Base-by-base conservation (phyloP, 495 filamentous ascomycete genomes). In the Aspergillus cristatus region DNA sequence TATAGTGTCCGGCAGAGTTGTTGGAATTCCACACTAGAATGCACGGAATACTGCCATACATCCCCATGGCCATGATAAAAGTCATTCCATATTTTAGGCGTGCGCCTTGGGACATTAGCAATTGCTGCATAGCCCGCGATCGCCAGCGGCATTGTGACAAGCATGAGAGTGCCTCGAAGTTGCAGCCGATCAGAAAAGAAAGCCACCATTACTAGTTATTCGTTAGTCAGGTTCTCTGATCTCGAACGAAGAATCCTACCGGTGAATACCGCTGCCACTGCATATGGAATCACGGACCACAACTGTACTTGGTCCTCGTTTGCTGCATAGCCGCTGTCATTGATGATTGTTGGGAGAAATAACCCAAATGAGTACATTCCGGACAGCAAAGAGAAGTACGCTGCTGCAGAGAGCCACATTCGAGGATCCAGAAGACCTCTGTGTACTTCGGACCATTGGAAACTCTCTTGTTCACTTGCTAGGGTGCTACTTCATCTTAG, bases 281-380 rank as follows among this genome's bases (percentile, higher is more conserved):
- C 86, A 49, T 97, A 95, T 0, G 87, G 87, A 30, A 90, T 87
- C 0, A 95, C 89, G 6, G 77, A 79, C 51, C 94, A 75, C 3
- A 95, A 70, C 49, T 97, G 87, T 1, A 85, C 76, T 10, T 70
- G 75, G 3, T 84, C 83, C 11, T 72, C 57, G 14, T 64, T 69
- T 53, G 79, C 47, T 14, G 65, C 63, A 28, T 70, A 93, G 14
- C 86, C 86, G 22, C 61, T 72, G 26, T 78, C 72, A 26, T 64
- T 49, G 45, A 96, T 83, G 51, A 95, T 94, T 15, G 78, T 80
- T 2, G 90, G 90, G 0, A 96, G 42, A 32, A 68, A 68, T 14
- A 68, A 33, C 24, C 63, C 63, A 35, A 68, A 68, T 0, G 63
- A 68, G 43, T 68, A 68, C 16, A 68, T 18, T 1, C 63, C 63